Conservation (phyloP, 768 basidiomycete species). For the Filobasidium wieringae region DNA sequence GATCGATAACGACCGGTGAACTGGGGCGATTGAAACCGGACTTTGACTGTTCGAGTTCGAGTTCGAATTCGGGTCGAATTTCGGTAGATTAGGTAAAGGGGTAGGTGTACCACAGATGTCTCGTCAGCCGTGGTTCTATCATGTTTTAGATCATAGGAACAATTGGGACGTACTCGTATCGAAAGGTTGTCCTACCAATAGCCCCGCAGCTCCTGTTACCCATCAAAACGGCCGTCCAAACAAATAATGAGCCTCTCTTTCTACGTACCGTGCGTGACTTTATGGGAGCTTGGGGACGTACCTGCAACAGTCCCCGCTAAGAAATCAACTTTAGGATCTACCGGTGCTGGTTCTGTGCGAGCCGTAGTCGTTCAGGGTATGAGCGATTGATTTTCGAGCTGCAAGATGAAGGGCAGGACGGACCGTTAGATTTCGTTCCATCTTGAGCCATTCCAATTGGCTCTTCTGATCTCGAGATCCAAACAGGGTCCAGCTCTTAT, state of each 20-base stretch:
- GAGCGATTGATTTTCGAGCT: no score
- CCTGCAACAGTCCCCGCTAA: slow-evolving; percentile 62
- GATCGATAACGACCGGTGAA: slow-evolving; percentile 30
- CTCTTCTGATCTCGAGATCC: no score
- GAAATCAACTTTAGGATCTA: slow-evolving; percentile 49
- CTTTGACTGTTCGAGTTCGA: slow-evolving; percentile 25
- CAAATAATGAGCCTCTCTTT: not conserved
- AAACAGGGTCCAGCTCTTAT: no score
- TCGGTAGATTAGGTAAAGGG: no score
- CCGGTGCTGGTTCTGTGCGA: slow-evolving; percentile 1
- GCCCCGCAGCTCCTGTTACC: slow-evolving; percentile 48
- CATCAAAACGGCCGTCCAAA: not conserved
- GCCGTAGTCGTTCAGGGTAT: no score
- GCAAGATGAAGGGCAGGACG: no score
- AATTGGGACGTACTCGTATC: slow-evolving; percentile 49
- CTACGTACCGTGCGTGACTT: not conserved
- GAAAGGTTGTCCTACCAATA: slow-evolving; percentile 64
- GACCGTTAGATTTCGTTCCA: no score
- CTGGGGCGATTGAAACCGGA: slow-evolving; percentile 36
- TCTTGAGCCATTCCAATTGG: not conserved
- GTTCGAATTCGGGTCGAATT: no score
- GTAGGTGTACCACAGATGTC: no score
- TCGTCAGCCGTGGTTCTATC: no score
- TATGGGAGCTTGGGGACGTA: slow-evolving; percentile 18
- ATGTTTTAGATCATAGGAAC: no score